Base-by-base conservation (phyloP, 192 early-diverging fungal genomes). In the Chytriomyces sp. region DNA sequence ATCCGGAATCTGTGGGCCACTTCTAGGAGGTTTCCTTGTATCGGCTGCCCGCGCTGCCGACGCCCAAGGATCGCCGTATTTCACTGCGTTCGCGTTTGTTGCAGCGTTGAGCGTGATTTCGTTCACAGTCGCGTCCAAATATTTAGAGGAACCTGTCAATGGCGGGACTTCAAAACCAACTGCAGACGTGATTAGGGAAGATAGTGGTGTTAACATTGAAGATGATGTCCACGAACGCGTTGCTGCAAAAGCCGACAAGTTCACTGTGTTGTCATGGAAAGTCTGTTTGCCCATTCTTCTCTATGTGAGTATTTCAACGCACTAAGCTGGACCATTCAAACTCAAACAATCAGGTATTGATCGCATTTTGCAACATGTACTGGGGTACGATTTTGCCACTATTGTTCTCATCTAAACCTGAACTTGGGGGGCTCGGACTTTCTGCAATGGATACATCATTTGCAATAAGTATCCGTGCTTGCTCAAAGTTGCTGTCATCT, bases 1-100 rank as follows among this genome's bases (percentile, higher is more conserved):
- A 28, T 30, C 74, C 3, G 82, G 79, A 31, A 83, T 83, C 26
- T 10, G 81, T 31, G 82, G 82, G 8, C 77, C 80, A 33, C 14
- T 81, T 5, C 28, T 83, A 52, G 79, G 77, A 0, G 77, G 77
- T 10, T n/a, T 76, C 30, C 64, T 80, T 31, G 70, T 52, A 8
- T 34, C 65, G 57, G 74, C 78, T 1, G 17, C 8, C 33, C 12
- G 10, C 7, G 44, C 40, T 30, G 63, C 52, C 14, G 66, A 49
- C 26, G 33, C 28, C 38, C 26, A 33, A 38, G 25, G 56, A 2
- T 44, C 39, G 12, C 74, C 74, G 52, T 80, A 68, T 57, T 53
- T 60, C 25, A 32, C 62, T 7, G 59, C 72, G 10, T 74, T 59
- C 25, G 38, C 40, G 26, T 19, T 74, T 31, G 78, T 73, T 3